phyloP scores from a whole-genome alignment of 179 eudicot species.

The Amaranthus tricolor region DNA sequence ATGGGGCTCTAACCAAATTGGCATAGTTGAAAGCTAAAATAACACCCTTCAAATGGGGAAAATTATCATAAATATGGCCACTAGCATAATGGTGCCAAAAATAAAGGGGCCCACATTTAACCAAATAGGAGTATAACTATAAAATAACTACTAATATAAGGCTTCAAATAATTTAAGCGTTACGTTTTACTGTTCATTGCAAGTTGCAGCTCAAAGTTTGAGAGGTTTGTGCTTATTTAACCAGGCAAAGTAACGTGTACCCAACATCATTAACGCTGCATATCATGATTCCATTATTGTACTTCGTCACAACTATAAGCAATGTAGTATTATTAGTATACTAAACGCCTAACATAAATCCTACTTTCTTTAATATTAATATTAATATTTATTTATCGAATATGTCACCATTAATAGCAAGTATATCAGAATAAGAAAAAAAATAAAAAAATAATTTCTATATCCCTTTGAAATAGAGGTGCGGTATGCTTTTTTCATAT shows the following conservation, averaged over 20 bases:
- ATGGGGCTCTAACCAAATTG: background rate
- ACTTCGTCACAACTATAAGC: background rate
- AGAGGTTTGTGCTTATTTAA: slow-evolving; percentile 10
- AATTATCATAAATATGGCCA: background rate
- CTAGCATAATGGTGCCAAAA: slow-evolving; percentile 12
- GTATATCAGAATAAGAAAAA: too few relatives aligned
- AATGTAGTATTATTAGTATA: background rate
- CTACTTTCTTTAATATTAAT: too few relatives aligned
- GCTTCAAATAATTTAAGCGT: background rate
- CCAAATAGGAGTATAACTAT: background rate
- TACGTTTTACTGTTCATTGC: background rate
- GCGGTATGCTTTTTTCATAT: too few relatives aligned
- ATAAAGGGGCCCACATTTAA: background rate
- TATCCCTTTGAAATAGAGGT: too few relatives aligned
- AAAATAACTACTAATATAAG: background rate
- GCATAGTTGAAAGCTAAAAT: background rate
- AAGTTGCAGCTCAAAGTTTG: slow-evolving; percentile 19
- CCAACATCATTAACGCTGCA: background rate
- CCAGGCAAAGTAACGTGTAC: slow-evolving; percentile 13
- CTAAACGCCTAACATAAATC: background rate
- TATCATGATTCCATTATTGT: slow-evolving; percentile 7
- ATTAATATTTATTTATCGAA: too few relatives aligned
- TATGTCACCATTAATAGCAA: too few relatives aligned
- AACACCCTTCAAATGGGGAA: slow-evolving; percentile 7
- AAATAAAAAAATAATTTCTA: too few relatives aligned